phyloP scores from a whole-genome alignment of 345 rosid species.

The Stellera chamaejasme region DNA sequence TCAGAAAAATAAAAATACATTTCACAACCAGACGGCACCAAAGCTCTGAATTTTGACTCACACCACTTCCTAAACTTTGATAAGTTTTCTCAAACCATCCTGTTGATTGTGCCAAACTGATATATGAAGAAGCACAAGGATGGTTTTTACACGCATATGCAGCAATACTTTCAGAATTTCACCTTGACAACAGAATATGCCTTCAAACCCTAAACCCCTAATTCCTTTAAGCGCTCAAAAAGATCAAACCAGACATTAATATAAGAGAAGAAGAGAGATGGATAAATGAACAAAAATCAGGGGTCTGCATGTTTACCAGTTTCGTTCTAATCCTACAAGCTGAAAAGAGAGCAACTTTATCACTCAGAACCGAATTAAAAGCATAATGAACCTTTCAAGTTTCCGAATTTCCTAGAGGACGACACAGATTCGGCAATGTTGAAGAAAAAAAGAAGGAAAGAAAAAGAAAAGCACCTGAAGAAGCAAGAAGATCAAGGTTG shows the following conservation, averaged over 20 bases:
- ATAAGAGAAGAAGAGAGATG: not conserved
- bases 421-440: not conserved
- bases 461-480: constrained; percentile 38
- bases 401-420: not conserved
- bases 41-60: no score
- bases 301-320: not conserved
- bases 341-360: not conserved
- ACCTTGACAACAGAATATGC: not conserved
- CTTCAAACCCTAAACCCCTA: constrained; percentile 5
- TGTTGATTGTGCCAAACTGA: not conserved
- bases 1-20: no score
- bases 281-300: not conserved
- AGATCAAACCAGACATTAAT: no score
- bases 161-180: no score
- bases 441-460: not conserved
- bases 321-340: not conserved
- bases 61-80: no score
- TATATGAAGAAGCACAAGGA: not conserved
- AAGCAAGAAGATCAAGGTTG: constrained; percentile 18
- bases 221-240: constrained; percentile 6
- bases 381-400: not conserved
- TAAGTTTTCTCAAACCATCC: no score
- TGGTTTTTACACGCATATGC: no score
- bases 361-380: not conserved
- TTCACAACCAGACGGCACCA: no score